phyloP scores from a whole-genome alignment of 768 basidiomycete species.

The Tulasnella sp. region DNA sequence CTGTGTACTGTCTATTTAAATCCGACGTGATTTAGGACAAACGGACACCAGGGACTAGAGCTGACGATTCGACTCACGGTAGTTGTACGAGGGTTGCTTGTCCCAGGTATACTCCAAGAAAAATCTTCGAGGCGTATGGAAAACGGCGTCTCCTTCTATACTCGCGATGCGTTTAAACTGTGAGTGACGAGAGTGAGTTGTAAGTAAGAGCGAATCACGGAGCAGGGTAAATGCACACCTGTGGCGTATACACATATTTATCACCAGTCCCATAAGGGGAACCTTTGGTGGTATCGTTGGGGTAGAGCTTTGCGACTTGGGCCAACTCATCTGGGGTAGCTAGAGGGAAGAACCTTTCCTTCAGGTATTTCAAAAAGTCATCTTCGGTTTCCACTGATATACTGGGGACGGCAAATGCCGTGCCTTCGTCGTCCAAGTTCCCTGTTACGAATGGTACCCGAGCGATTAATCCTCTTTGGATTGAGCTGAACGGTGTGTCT shows the following conservation, averaged over 20 bases:
- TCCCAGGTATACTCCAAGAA: background rate
- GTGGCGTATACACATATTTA: background rate
- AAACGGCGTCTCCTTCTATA: background rate
- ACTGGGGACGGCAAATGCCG: background rate
- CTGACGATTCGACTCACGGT: background rate
- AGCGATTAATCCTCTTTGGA: background rate
- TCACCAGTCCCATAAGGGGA: background rate
- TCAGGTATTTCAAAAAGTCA: background rate
- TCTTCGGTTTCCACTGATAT: background rate
- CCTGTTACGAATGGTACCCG: background rate
- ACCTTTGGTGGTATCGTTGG: background rate
- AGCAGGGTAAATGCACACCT: background rate
- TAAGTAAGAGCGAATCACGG: background rate
- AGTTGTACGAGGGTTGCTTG: background rate
- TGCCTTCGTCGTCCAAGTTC: background rate
- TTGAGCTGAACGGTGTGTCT: background rate
- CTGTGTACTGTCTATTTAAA: background rate
- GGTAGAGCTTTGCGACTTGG: background rate
- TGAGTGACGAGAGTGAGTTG: too few species aligned
- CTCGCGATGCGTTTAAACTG: background rate
- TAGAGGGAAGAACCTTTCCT: background rate
- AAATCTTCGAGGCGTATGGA: background rate
- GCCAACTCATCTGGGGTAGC: background rate
- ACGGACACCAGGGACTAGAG: too few species aligned
- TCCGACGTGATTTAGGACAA: background rate